A percentile compares a stretch with the other conserved stretches of the same genome.
phyloP scores from a whole-genome alignment of 2,329 filamentous ascomycete species.

The Fusarium lyarnte region DNA sequence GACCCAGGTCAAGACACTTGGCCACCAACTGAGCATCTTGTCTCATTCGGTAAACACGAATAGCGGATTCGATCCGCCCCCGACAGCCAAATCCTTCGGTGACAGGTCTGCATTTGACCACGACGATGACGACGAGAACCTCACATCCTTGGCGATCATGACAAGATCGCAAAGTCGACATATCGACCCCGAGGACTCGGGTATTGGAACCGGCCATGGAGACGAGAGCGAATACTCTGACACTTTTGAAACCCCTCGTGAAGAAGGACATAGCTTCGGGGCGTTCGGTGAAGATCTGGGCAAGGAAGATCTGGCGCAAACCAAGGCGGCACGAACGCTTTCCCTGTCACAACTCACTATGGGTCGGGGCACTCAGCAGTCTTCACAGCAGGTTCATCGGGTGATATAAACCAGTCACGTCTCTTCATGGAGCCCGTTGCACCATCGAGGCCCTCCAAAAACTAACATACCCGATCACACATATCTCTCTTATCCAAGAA shows the following conservation, averaged over 20 bases:
- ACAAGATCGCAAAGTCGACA: constrained; percentile 30
- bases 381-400: constrained; percentile 38
- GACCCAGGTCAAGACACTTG: constrained; percentile 63
- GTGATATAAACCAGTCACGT: constrained; percentile 33
- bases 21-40: constrained; percentile 59
- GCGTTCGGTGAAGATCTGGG: constrained; percentile 56
- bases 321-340: constrained; percentile 70
- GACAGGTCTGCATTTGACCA: constrained; percentile 55
- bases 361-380: constrained; percentile 37
- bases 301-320: constrained; percentile 52
- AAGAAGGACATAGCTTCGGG: constrained; percentile 55
- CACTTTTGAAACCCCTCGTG: constrained; percentile 61
- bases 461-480: neutral
- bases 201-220: constrained; percentile 49
- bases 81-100: constrained; percentile 49
- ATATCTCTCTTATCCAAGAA: neutral
- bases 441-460: neutral
- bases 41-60: constrained; percentile 48
- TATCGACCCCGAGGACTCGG: constrained; percentile 49
- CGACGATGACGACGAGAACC: constrained; percentile 54
- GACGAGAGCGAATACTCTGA: constrained; percentile 58
- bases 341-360: constrained; percentile 70
- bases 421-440: neutral
- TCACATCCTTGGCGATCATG: constrained; percentile 29
- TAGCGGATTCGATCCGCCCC: constrained; percentile 44